phyloP scores from a whole-genome alignment of 2,329 filamentous ascomycete genomes.

The Penicillium sp. region DNA sequence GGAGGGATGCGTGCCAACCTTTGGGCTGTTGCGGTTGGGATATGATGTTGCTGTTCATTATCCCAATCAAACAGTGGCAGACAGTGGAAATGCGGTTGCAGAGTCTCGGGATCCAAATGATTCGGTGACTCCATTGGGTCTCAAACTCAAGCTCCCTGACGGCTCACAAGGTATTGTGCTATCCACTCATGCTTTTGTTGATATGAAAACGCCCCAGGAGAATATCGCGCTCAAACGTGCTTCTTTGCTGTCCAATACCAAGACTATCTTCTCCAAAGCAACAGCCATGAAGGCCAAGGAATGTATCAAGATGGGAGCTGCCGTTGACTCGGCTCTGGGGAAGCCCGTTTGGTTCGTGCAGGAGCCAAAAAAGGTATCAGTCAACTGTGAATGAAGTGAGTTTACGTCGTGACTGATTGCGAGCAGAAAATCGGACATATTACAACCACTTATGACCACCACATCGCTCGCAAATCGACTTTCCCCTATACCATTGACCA shows the following conservation, averaged over 20 bases:
- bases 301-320: conserved; percentile 3
- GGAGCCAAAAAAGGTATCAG: conserved; percentile 9
- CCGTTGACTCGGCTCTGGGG: conserved; percentile 11
- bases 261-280: conserved; percentile 5
- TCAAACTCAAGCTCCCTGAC: conserved; percentile 15
- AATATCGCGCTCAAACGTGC: conserved; percentile 2
- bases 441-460: conserved; percentile 11
- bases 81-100: conserved; percentile 10
- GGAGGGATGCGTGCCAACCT: conserved; percentile 12
- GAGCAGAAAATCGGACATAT: conserved; percentile 10
- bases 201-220: conserved; percentile 6
- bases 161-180: conserved; percentile 11
- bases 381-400: background rate
- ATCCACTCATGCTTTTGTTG: conserved; percentile 15
- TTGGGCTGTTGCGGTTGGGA: conserved; percentile 13
- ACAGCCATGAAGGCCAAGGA: conserved; percentile 9
- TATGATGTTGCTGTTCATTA: conserved; percentile 14
- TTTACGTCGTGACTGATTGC: background rate
- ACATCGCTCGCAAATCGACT: conserved; percentile 5
- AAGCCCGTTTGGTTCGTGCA: conserved; percentile 12
- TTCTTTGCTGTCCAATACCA: conserved; percentile 3
- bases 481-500: conserved; percentile 12
- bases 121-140: conserved; percentile 8
- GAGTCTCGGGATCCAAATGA: conserved; percentile 2
- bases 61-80: conserved; percentile 3